phyloP scores from a whole-genome alignment of 106 monocot species.

The Dendrobium nobile region DNA sequence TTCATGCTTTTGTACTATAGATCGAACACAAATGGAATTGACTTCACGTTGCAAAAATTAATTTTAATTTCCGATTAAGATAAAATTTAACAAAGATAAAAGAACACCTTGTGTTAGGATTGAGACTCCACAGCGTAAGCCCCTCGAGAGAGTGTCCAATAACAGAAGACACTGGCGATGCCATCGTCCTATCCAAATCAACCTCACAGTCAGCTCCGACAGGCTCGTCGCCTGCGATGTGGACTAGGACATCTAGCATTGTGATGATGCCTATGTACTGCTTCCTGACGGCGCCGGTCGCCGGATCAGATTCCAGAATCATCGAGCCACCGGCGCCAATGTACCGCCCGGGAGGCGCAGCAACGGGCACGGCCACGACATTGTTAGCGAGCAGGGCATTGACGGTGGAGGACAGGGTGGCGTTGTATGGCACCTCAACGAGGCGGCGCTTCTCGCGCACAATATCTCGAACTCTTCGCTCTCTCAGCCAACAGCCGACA shows the following conservation, averaged over 20 bases:
- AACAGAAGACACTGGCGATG: constrained; percentile 55
- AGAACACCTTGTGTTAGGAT: constrained; percentile 46
- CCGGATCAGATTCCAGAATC: constrained; percentile 56
- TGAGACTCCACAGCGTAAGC: constrained; percentile 62
- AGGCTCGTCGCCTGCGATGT: constrained; percentile 38
- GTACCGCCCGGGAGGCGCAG: constrained; percentile 59
- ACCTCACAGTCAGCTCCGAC: background rate
- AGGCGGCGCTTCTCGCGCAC: constrained; percentile 38
- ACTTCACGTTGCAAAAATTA: too few relatives aligned
- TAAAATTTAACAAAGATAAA: too few relatives aligned
- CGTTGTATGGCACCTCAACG: constrained; percentile 69
- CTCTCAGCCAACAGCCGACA: background rate
- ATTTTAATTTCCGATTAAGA: too few relatives aligned
- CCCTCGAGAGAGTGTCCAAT: constrained; percentile 65
- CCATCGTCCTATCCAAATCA: constrained; percentile 44
- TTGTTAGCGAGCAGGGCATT: constrained; percentile 50
- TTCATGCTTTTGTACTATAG: too few relatives aligned
- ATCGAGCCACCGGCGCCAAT: constrained; percentile 67
- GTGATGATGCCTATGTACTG: constrained; percentile 68
- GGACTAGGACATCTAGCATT: constrained; percentile 54
- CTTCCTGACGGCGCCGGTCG: constrained; percentile 51
- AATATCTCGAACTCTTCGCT: constrained; percentile 18
- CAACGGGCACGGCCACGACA: constrained; percentile 54
- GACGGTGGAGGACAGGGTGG: constrained; percentile 39
- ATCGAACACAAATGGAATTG: too few relatives aligned